These are phyloP conservation scores for Erythrobasidium yunnanense DNA, from an alignment of 768 basidiomycete species.

Conservation along the genomic window DNA sequence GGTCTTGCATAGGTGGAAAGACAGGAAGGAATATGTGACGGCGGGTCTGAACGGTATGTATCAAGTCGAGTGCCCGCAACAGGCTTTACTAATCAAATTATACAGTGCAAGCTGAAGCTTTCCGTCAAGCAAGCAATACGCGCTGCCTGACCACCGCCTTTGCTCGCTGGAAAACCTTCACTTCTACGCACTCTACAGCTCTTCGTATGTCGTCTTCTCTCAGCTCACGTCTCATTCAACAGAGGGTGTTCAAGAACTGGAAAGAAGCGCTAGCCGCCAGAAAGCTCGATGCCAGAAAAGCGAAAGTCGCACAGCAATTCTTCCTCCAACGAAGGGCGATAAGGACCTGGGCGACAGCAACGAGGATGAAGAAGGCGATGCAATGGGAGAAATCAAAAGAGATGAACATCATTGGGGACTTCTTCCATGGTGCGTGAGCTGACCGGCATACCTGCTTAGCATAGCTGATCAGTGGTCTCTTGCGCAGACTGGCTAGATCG, in stretches of 20 bases:
- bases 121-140: neutral
- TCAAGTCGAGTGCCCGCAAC: no score
- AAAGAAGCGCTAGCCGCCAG: neutral
- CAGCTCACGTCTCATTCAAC: neutral
- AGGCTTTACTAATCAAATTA: no score
- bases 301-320: conserved; percentile 24
- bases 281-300: conserved; percentile 9
- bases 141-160: neutral
- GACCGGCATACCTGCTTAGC: neutral
- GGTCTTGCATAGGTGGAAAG: neutral
- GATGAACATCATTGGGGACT: neutral
- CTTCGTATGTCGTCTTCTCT: conserved; percentile 9
- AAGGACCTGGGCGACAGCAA: neutral
- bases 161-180: neutral
- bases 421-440: neutral
- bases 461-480: neutral
- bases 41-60: neutral
- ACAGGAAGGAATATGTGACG: neutral
- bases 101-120: neutral
- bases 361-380: neutral
- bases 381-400: neutral
- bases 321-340: conserved; percentile 3
- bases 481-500: conserved; percentile 1
- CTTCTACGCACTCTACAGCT: neutral
- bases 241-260: neutral